Base-by-base conservation (phyloP, 768 basidiomycete genomes). In the Mycena haematopus region DNA sequence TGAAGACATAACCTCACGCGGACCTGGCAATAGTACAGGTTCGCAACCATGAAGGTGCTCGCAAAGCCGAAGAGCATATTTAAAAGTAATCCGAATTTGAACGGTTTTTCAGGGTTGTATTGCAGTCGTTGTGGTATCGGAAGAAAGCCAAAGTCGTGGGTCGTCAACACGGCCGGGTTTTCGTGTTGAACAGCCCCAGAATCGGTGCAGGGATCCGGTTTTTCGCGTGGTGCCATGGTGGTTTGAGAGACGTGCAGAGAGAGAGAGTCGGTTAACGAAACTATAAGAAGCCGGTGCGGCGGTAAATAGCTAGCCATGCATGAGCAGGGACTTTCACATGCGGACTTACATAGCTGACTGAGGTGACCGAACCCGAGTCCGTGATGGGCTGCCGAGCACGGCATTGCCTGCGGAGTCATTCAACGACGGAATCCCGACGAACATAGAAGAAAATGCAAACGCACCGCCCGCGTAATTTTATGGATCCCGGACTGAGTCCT, bases 21-120 rank as follows among this genome's bases (percentile, higher is more conserved):
- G 54, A 63, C 65, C 55, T 92, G 91, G 63, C 88, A 90, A 67
- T 93, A 95, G 70, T 93, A 94, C 50, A 94, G 71, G 69, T 94
- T 94, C n/a, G 86, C 83, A 15, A 86, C 86, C 45, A 77, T 79
- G 68, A 86, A 84, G 31, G 87, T 90, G 65, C 86, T 83, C 25
- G 82, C 85, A 63, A 86, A 78, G 19, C 87, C 90, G 69, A 92
- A 91, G 0, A 84, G 77, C 13, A 79, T 67, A 62, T 89, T 90
- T 36, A 87, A 70, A 46, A 81, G 35, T 11, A 84, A 52, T 4
- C 84, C 83, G 65, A 88, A 87, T 58, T 82, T 75, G 38, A 82
- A 81, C 0, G 84, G 83, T 19, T 75, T 79, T 6, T 78, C 65
- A 14, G 83, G 79, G 69, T 86, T 73, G 63, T 86, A 86, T 52